These are phyloP conservation scores for Escovopsis sp. DNA, from an alignment of 2,329 filamentous ascomycete species.

Conservation along the genomic window DNA sequence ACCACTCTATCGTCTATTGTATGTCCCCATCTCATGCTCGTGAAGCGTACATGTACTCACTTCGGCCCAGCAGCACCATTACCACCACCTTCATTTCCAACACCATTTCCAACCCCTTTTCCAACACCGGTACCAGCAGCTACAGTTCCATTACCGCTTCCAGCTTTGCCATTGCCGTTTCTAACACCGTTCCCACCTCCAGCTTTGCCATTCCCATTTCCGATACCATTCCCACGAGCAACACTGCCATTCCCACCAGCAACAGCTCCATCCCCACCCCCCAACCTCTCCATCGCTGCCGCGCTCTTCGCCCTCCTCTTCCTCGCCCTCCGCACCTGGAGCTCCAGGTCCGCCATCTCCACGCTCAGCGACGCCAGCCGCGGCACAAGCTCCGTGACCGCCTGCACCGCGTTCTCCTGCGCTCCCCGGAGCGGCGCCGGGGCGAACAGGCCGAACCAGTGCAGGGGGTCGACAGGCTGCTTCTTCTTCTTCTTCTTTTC, in stretches of 20 bases:
- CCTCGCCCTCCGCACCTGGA: constrained; percentile 47
- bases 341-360: constrained; percentile 50
- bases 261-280: background rate
- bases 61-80: too few species aligned
- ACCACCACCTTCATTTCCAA: too few species aligned
- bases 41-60: too few species aligned
- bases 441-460: constrained; percentile 40
- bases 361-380: constrained; percentile 39
- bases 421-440: constrained; percentile 38
- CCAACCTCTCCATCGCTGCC: constrained; percentile 16
- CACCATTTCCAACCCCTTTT: too few species aligned
- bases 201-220: background rate
- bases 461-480: constrained; percentile 28
- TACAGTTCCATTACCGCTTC: too few species aligned
- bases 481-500: constrained; percentile 4
- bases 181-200: background rate
- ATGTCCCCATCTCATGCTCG: too few species aligned
- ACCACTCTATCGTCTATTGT: too few species aligned
- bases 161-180: too few species aligned
- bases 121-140: too few species aligned
- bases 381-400: constrained; percentile 42
- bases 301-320: constrained; percentile 38
- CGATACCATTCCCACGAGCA: background rate
- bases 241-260: background rate
- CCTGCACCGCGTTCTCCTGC: constrained; percentile 40